Conservation (phyloP, 805 yeast species). For the Saccharomyces kudriavzevii region DNA sequence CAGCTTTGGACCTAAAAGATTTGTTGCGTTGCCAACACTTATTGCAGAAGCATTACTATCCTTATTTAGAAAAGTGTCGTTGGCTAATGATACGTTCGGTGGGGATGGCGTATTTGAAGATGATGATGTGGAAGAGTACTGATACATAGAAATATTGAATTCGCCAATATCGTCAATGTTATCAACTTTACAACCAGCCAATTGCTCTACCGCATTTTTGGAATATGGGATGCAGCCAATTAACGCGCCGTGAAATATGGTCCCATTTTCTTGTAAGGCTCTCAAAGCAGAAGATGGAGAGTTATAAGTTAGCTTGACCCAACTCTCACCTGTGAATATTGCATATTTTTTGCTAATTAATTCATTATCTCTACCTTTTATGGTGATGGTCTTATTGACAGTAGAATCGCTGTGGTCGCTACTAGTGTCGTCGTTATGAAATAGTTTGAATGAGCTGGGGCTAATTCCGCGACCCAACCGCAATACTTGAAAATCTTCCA, state of each 20-base stretch:
- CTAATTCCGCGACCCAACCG: conserved; percentile 3
- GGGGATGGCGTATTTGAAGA: not conserved
- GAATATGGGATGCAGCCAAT: conserved; percentile 63
- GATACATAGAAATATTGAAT: not conserved
- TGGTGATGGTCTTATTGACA: conserved; percentile 17
- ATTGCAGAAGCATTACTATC: not conserved
- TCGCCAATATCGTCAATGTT: conserved; percentile 10
- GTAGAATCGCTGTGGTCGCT: conserved; percentile 7
- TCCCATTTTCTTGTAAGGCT: conserved; percentile 75
- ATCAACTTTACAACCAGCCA: conserved; percentile 30
- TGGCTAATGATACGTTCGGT: not conserved
- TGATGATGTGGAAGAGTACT: not conserved
- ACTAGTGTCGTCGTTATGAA: not conserved
- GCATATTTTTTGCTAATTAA: conserved; percentile 37
- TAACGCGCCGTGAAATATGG: conserved; percentile 51
- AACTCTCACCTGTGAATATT: conserved; percentile 69
- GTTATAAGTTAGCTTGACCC: conserved; percentile 79
- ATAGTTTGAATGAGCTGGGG: not conserved
- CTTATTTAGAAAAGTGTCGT: not conserved
- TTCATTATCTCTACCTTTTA: conserved; percentile 9
- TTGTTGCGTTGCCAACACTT: not conserved
- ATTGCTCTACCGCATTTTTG: conserved; percentile 50
- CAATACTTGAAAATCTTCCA: conserved; percentile 56
- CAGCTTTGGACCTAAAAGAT: not conserved
- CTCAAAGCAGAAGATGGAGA: conserved; percentile 65